phyloP scores from a whole-genome alignment of 176 grass and related monocot species.

The Triticum turgidum region DNA sequence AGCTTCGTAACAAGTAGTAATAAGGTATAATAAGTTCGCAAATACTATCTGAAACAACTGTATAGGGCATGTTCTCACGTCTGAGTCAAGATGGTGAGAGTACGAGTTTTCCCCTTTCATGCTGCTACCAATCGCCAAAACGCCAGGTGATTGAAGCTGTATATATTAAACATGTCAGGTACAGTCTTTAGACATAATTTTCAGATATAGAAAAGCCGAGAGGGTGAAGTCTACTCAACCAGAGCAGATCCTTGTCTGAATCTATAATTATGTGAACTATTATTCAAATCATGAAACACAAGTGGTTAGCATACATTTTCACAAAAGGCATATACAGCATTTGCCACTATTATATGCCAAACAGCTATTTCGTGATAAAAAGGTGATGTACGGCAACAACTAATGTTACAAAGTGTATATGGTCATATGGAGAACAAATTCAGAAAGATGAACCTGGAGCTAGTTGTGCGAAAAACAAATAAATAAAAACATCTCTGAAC shows the following conservation, averaged over 20 bases:
- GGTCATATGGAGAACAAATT: neutral
- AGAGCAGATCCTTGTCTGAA: neutral
- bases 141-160: slow-evolving; percentile 94
- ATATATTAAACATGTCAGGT: slow-evolving; percentile 29
- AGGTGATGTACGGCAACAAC: neutral
- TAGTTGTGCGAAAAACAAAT: neutral
- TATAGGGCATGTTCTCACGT: slow-evolving; percentile 54
- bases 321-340: neutral
- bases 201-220: neutral
- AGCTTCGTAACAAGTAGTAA: slow-evolving; percentile 9
- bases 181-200: slow-evolving; percentile 4
- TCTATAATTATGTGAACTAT: neutral
- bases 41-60: neutral
- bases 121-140: slow-evolving; percentile 92
- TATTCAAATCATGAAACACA: neutral
- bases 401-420: neutral
- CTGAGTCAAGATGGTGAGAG: slow-evolving; percentile 96
- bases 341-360: neutral
- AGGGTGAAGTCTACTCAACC: neutral
- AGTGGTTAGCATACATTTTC: neutral
- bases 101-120: slow-evolving; percentile 99
- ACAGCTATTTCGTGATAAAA: neutral
- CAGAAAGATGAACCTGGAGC: neutral
- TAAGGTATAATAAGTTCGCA: neutral
- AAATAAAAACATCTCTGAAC: neutral